Conservation (phyloP, 352 stramenopile genomes). For the Pythium rhizo-oryzae region DNA sequence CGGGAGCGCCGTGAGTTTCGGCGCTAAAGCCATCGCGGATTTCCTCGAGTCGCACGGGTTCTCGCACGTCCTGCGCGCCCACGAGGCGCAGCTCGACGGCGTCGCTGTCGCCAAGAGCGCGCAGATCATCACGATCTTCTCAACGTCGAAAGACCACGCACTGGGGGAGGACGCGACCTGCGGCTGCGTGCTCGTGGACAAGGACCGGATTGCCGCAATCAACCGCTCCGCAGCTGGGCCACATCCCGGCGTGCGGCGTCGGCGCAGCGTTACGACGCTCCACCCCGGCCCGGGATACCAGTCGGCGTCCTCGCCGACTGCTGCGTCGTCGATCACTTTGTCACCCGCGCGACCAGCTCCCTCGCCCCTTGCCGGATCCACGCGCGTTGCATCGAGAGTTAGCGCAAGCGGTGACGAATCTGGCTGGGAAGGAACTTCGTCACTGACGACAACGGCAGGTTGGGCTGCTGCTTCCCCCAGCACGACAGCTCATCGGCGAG, state of each 20-base stretch:
- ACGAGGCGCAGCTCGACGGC: conserved; percentile 89
- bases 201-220: conserved; percentile 56
- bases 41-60: conserved; percentile 66
- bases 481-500: background rate
- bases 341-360: no score
- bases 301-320: background rate
- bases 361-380: no score
- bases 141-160: conserved; percentile 73
- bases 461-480: background rate
- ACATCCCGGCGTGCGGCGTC: conserved; percentile 33
- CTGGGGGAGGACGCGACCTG: conserved; percentile 61
- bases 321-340: background rate
- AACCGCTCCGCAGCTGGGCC: conserved; percentile 41
- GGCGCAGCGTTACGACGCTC: conserved; percentile 33
- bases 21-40: conserved; percentile 54
- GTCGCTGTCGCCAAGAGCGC: conserved; percentile 54
- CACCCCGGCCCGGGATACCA: background rate
- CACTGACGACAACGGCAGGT: background rate
- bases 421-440: background rate
- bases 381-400: no score
- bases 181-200: conserved; percentile 68
- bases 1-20: conserved; percentile 77
- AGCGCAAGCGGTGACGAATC: no score
- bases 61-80: conserved; percentile 69
- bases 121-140: conserved; percentile 71